Base-by-base conservation (phyloP, 495 filamentous ascomycete species). In the Apiosordaria backusii region DNA sequence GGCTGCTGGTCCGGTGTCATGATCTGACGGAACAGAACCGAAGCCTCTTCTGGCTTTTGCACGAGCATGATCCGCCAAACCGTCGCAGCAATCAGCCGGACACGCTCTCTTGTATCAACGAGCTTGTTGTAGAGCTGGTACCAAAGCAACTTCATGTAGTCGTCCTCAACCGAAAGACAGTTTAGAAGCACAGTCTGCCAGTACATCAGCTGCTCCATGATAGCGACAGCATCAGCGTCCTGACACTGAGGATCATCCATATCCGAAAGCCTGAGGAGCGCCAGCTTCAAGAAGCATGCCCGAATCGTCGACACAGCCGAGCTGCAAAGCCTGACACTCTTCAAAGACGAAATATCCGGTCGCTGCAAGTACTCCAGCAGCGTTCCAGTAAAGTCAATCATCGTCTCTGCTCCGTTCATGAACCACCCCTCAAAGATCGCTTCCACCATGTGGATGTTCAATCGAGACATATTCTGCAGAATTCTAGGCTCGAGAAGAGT, bases 381-480 rank as follows among this genome's bases (percentile, higher is more conserved):
- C 6, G 85, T 84, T 2, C 92, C 95, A n/a, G 89, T 84, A 68
- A 96, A 96, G 69, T 98, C 92, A n/a, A 97, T 78, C 61, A 91
- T 85, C 2, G 87, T 80, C 61, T 91, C 88, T 10, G 89, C 92
- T 4, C 94, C 95, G 66, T 92, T 87, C 54, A 97, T 84, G 71
- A 97, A 97, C 92, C 92, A 97, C 29, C 95, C 95, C 77, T 99
- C 95, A 69, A 92, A 97, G 18, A 97, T 87, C 27, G 92, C 91
- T 77, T 99, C 96, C 0, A 87, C 85, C 71, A 97, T 83, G 72
- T 97, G 91, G 0, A 85, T 80, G 25, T 87, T 85, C 63, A 96
- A 90, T 21, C 92, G 87, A 1, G 89, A 85, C 72, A 99, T 82
- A 69, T 97, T 99, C 27, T 88, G 92, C 55, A 99, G 80, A 15